These are phyloP conservation scores for Verticillium dahliae DNA, from an alignment of 2,329 filamentous ascomycete species.

Conservation along the genomic window DNA sequence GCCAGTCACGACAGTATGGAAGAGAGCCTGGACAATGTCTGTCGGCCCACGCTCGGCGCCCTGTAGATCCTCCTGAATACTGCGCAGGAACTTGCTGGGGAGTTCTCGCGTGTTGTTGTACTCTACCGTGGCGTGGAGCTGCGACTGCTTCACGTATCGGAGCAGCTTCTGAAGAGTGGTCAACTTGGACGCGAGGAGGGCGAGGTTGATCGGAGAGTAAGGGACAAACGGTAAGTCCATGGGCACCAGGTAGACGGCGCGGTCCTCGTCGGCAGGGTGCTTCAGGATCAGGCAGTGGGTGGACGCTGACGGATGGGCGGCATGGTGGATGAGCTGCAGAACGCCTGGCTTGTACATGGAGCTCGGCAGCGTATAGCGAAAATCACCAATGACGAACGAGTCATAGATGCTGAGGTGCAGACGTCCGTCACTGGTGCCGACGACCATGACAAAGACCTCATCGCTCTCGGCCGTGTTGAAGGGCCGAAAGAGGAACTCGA, in stretches of 20 bases:
- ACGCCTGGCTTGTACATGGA: constrained; percentile 13
- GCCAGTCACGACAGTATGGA: constrained; percentile 79
- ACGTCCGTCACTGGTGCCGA: constrained; percentile 63
- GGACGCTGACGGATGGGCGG: constrained; percentile 67
- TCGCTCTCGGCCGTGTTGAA: constrained; percentile 60
- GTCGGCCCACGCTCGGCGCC: constrained; percentile 49
- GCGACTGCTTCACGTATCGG: constrained; percentile 75
- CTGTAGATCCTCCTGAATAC: constrained; percentile 68
- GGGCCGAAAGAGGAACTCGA: constrained; percentile 63
- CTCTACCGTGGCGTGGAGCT: constrained; percentile 72
- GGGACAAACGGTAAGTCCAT: constrained; percentile 81
- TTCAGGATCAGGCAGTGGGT: constrained; percentile 67
- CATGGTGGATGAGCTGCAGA: constrained; percentile 48
- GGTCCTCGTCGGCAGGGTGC: constrained; percentile 30
- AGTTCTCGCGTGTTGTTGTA: constrained; percentile 79
- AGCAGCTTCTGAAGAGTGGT: constrained; percentile 83
- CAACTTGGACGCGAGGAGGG: constrained; percentile 77
- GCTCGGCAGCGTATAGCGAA: constrained; percentile 40
- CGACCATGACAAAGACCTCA: constrained; percentile 71
- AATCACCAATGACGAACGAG: constrained; percentile 70
- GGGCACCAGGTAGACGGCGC: constrained; percentile 57
- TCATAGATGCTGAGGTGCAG: constrained; percentile 80
- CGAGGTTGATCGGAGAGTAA: constrained; percentile 71
- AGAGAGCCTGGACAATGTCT: constrained; percentile 68
- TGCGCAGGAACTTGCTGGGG: constrained; percentile 69